Conservation (phyloP, 768 basidiomycete genomes). For the Chalciporus pseudorubinellus region DNA sequence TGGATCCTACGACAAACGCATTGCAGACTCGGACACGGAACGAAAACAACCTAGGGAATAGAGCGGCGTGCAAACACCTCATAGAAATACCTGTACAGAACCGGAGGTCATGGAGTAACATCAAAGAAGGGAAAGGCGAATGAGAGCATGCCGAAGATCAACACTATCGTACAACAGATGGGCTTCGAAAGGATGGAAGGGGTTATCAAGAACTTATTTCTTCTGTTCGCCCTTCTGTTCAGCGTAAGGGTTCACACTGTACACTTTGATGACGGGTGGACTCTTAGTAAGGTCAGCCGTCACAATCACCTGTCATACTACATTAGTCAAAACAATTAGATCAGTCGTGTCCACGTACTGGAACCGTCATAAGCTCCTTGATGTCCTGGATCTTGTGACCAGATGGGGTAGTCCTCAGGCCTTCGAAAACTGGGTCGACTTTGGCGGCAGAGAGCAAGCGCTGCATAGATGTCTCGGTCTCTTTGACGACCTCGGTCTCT, state of each 20-base stretch:
- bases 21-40: constrained; percentile 13
- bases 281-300: constrained; percentile 95
- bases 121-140: constrained; percentile 29
- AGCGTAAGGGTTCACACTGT: constrained; percentile 91
- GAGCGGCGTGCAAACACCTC: constrained; percentile 23
- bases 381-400: constrained; percentile 98
- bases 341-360: constrained; percentile 51
- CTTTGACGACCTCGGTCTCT: constrained; percentile 38
- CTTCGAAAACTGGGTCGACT: constrained; percentile 78
- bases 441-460: constrained; percentile 74
- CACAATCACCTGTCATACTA: constrained; percentile 71
- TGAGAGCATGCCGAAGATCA: constrained; percentile 30
- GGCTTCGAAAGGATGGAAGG: constrained; percentile 1
- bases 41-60: constrained; percentile 16
- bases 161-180: constrained; percentile 32
- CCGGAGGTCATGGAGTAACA: constrained; percentile 28
- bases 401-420: constrained; percentile 62
- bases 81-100: constrained; percentile 30
- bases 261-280: constrained; percentile 95
- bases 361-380: constrained; percentile 88
- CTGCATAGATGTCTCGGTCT: constrained; percentile 71
- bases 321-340: constrained; percentile 2
- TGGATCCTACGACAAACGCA: constrained; percentile 18
- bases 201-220: constrained; percentile 31
- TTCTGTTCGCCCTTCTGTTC: constrained; percentile 46